Conservation (phyloP, 2,329 filamentous ascomycete species). For the Diaporthe vexans region DNA sequence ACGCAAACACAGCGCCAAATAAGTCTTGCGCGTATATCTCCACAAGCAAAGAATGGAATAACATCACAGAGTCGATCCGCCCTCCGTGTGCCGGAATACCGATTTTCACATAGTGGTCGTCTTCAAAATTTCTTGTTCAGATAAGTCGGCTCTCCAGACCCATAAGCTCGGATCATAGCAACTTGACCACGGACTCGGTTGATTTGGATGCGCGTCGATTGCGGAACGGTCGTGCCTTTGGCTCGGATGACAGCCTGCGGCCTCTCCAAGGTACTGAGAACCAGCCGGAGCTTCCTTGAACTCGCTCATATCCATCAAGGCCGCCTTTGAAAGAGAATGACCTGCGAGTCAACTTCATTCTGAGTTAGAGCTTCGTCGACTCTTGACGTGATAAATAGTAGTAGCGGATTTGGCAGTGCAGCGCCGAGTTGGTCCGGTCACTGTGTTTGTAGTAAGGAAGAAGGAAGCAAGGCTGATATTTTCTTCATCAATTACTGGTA, state of each 20-base stretch:
- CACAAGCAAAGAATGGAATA: background rate
- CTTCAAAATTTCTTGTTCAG: background rate
- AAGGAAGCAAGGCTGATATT: background rate
- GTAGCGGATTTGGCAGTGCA: background rate
- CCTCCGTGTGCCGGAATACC: background rate
- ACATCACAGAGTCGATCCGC: background rate
- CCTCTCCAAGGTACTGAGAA: conserved; percentile 15
- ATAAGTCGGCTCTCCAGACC: background rate
- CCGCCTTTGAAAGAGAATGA: conserved; percentile 22
- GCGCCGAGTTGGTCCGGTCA: background rate
- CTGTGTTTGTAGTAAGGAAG: background rate
- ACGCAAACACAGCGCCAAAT: background rate
- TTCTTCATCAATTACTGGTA: background rate
- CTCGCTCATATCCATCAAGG: background rate
- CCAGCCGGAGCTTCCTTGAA: conserved; percentile 17
- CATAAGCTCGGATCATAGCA: background rate
- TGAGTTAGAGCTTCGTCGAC: background rate
- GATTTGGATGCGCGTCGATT: background rate
- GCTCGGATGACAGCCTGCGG: background rate
- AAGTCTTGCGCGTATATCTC: background rate
- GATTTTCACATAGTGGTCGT: background rate
- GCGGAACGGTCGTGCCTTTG: background rate
- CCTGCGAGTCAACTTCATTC: conserved; percentile 3
- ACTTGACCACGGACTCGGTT: background rate
- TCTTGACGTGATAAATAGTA: background rate